Evolutionary conservation across 1,284 basidiomycete genomes (phyloP).

Genomic region (Ganoderma meredithae): DNA sequence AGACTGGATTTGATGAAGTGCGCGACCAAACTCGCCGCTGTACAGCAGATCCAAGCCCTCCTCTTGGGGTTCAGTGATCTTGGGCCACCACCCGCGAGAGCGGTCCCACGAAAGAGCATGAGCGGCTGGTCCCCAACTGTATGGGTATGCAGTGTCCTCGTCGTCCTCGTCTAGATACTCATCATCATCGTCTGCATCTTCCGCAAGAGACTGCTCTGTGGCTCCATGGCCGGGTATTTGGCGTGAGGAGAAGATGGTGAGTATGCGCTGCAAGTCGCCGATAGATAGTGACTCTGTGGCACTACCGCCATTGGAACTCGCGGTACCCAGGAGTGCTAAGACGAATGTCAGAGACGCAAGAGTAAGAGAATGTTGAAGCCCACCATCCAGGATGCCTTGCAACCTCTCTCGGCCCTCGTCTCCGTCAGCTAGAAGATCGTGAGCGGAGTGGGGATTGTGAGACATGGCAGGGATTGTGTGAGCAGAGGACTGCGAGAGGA

Average conservation of each 20-base stretch:
- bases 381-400: conserved; percentile 29
- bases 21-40: conserved; percentile 87
- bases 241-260: conserved; percentile 17
- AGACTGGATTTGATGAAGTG: conserved; percentile 56
- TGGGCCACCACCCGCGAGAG: conserved; percentile 32
- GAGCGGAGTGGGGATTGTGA: not conserved
- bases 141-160: conserved; percentile 50
- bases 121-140: conserved; percentile 32
- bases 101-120: conserved; percentile 40
- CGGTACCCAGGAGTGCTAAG: conserved; percentile 23
- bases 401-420: conserved; percentile 19
- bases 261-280: conserved; percentile 25
- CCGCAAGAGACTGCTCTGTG: not conserved
- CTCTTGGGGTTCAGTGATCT: conserved; percentile 71
- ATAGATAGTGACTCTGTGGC: conserved; percentile 19
- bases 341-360: conserved; percentile 1
- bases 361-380: not conserved
- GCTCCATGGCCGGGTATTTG: not conserved
- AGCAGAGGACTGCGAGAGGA: not conserved
- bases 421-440: conserved; percentile 26
- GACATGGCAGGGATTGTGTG: not conserved
- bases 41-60: conserved; percentile 76
- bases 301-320: conserved; percentile 22
- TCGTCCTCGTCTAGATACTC: conserved; percentile 35
- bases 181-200: conserved; percentile 25